Conservation (phyloP, 2,329 filamentous ascomycete genomes). For the Calonectria hawksworthii region DNA sequence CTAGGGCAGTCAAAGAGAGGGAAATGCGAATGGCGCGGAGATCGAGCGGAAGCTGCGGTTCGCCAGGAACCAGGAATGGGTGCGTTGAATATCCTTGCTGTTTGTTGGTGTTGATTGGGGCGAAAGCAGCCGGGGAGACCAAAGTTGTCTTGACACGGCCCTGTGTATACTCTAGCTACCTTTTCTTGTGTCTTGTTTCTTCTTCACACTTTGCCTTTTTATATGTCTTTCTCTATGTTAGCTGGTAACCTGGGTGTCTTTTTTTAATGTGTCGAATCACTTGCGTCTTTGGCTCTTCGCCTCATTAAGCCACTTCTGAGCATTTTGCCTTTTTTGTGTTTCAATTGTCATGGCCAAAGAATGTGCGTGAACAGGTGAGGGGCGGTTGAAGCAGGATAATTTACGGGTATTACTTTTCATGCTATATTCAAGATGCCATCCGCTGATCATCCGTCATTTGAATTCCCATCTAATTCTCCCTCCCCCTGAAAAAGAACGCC, state of each 20-base stretch:
- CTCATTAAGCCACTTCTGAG: not conserved
- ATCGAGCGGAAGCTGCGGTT: slow-evolving; percentile 9
- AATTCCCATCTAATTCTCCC: slow-evolving; percentile 28
- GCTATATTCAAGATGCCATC: slow-evolving; percentile 28
- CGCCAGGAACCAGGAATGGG: not conserved
- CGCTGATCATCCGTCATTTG: slow-evolving; percentile 1
- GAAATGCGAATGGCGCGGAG: not conserved
- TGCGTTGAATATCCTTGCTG: slow-evolving; percentile 26
- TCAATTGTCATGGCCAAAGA: not conserved
- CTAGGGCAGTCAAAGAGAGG: slow-evolving; percentile 9
- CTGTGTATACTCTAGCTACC: slow-evolving; percentile 46
- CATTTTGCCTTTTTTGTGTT: not conserved
- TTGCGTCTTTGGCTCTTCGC: not conserved
- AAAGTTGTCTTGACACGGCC: slow-evolving; percentile 36
- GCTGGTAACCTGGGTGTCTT: slow-evolving; percentile 40
- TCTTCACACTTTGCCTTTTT: slow-evolving; percentile 35
- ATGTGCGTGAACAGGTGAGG: not conserved
- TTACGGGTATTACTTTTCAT: slow-evolving; percentile 27
- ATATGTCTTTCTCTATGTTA: slow-evolving; percentile 33
- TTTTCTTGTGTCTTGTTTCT: slow-evolving; percentile 38
- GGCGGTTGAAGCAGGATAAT: not conserved
- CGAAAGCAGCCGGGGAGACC: slow-evolving; percentile 24
- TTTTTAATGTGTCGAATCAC: slow-evolving; percentile 25
- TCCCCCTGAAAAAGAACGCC: slow-evolving; percentile 16
- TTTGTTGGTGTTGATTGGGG: slow-evolving; percentile 8